Evolutionary conservation across 176 grass and related monocot species (phyloP), one percentile per base, ranked within the genome.

Genomic region (Phoenix dactylifera): DNA sequence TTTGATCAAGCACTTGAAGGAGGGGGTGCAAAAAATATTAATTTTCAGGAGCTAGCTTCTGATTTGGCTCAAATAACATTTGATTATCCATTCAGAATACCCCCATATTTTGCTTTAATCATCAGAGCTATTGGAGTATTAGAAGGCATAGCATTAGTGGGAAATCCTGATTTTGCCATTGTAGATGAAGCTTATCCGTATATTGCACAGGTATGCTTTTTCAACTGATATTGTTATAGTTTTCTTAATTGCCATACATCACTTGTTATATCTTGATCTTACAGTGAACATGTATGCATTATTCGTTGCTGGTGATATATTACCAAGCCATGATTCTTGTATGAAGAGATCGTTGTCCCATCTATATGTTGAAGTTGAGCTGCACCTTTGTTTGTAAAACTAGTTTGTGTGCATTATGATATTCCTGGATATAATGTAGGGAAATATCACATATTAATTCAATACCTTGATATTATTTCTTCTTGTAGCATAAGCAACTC

Each of bases 161-260:
- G 92, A 60, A 80, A 97, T 68, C 84, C 92, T 82, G 92, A 97
- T 39, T 97, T 97, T 69, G 92, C 92, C 24, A 80, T 97, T 29
- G 92, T 91, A 16, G 92, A 97, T 78, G 92, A 97, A 88, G 92
- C 92, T 63, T 97, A 97, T 73, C 92, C 92, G 24, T 97, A 97
- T 68, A 84, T 97, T 49, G 87, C 92, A 24, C 87, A 91, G 86
- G 92, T 97, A 62, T 10, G 61, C 25, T 22, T 62, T 54, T 65
- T 39, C 67, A 51, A 10, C 35, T 44, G 35, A 44, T 44, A 44
- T 14, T 14, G 1, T 44, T 44, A 14, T 44, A 14, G 35, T 44
- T 44, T 44, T 44, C 12, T 9, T 9, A 2, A 44, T 12, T 44
- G 10, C 12, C 2, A 44, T 44, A 44, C 35, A 44, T 12, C 35